phyloP scores from a whole-genome alignment of 2,329 filamentous ascomycete species.

The Diaporthe longicolla region DNA sequence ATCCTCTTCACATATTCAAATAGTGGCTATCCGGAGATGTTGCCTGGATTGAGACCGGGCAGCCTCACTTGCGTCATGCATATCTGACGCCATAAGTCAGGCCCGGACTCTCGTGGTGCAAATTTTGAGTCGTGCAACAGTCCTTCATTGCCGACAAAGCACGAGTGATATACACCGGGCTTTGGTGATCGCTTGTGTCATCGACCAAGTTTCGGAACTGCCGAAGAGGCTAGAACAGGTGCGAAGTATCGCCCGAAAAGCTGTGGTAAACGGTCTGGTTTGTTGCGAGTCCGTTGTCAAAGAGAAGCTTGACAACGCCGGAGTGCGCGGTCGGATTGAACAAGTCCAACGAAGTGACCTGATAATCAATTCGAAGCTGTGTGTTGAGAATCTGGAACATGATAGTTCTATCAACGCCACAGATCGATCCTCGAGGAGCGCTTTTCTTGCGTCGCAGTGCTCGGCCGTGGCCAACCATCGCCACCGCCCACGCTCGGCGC shows the following conservation, averaged over 20 bases:
- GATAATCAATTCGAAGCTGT: background rate
- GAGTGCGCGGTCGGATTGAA: background rate
- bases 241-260: background rate
- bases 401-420: slow-evolving; percentile 54
- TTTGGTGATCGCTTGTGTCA: background rate
- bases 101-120: background rate
- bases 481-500: slow-evolving; percentile 45
- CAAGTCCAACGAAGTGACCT: too few relatives aligned
- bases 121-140: background rate
- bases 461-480: slow-evolving; percentile 60
- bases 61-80: background rate
- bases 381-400: background rate
- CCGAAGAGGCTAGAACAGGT: background rate
- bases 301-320: background rate
- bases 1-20: background rate
- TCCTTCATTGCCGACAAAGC: background rate
- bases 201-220: background rate
- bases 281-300: background rate
- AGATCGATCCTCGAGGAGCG: slow-evolving; percentile 57
- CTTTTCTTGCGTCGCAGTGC: slow-evolving; percentile 59
- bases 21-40: background rate
- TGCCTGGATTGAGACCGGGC: background rate
- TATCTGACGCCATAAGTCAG: too few relatives aligned
- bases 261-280: background rate
- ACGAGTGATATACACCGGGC: background rate